phyloP scores from a whole-genome alignment of 768 basidiomycete genomes.

The Chalciporus piperatus region DNA sequence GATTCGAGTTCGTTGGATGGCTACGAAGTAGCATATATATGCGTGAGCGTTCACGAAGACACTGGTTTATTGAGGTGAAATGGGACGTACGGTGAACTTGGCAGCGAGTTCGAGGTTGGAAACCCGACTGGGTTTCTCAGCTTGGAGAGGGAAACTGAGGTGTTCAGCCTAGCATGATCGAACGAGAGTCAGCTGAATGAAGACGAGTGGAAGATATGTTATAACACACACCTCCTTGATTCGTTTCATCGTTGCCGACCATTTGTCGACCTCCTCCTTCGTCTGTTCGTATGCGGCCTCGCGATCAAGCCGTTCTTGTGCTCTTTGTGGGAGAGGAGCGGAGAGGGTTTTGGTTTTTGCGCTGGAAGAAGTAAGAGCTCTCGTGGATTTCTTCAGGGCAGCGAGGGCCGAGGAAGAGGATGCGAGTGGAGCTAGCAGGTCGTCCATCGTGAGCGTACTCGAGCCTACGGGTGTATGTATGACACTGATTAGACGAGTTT shows the following conservation, averaged over 20 bases:
- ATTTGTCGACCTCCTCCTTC: constrained; percentile 89
- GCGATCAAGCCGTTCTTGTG: constrained; percentile 87
- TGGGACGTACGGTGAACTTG: constrained; percentile 73
- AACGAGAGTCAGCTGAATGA: constrained; percentile 1
- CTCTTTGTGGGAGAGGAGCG: constrained; percentile 82
- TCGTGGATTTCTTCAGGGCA: constrained; percentile 68
- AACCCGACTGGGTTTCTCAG: constrained; percentile 46
- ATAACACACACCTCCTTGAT: constrained; percentile 70
- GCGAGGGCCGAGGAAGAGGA: constrained; percentile 57
- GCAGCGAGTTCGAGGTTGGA: constrained; percentile 77
- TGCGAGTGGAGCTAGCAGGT: constrained; percentile 72
- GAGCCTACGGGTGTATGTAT: constrained; percentile 33
- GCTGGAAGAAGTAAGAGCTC: constrained; percentile 54
- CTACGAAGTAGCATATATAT: constrained; percentile 33
- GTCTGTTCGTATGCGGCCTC: constrained; percentile 95
- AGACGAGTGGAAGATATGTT: not conserved
- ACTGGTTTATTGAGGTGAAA: not conserved
- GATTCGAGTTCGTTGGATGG: constrained; percentile 84
- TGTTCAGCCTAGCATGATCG: constrained; percentile 64
- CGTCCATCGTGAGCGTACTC: constrained; percentile 61
- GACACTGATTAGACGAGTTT: not conserved
- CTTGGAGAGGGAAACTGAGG: constrained; percentile 83
- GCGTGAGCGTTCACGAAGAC: not conserved
- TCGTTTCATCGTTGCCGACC: constrained; percentile 87
- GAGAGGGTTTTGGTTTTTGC: constrained; percentile 60